phyloP scores from a whole-genome alignment of 148 eudicot genomes.

The Cornus controversa region DNA sequence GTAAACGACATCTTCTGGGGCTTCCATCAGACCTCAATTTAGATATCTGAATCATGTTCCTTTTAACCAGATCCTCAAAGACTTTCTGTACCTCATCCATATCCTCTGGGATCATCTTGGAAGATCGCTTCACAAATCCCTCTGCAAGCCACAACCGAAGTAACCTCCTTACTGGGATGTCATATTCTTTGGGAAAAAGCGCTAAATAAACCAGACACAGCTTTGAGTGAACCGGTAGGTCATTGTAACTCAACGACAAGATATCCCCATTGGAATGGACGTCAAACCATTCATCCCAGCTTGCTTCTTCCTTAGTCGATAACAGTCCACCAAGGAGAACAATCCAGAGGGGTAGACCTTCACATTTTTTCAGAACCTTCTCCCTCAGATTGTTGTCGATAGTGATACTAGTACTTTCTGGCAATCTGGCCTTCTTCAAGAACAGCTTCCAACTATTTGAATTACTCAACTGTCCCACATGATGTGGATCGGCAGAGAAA shows the following conservation, averaged over 20 bases:
- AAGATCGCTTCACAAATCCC: too few relatives aligned
- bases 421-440: background rate
- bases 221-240: conserved; percentile 31
- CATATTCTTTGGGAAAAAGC: conserved; percentile 43
- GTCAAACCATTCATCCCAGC: conserved; percentile 17
- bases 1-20: conserved; percentile 37
- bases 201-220: conserved; percentile 46
- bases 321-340: conserved; percentile 30
- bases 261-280: conserved; percentile 10
- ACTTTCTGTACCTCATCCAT: conserved; percentile 25
- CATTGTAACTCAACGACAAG: conserved; percentile 34
- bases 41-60: conserved; percentile 39
- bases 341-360: conserved; percentile 19
- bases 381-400: background rate
- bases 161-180: conserved; percentile 40
- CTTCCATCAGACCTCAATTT: conserved; percentile 44
- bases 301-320: conserved; percentile 21
- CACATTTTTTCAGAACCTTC: conserved; percentile 15
- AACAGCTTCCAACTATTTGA: conserved; percentile 22
- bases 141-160: conserved; percentile 48
- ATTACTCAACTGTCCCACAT: background rate
- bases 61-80: conserved; percentile 34
- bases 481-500: too few relatives aligned
- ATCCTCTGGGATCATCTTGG: too few relatives aligned
- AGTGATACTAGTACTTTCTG: background rate